phyloP scores from a whole-genome alignment of 306 rosid species.

The Fagus sylvatica region DNA sequence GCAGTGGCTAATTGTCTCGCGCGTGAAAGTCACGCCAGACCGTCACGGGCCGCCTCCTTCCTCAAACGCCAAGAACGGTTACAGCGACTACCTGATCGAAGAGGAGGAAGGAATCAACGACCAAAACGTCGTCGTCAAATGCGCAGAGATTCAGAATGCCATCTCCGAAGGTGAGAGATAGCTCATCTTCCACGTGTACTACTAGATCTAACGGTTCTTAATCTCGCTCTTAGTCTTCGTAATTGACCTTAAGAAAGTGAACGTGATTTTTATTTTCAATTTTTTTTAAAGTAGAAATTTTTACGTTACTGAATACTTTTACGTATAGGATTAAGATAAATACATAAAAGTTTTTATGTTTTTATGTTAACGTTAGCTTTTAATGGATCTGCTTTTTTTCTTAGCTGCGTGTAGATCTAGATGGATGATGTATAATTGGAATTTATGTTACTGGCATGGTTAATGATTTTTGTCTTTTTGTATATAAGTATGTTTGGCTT shows the following conservation, averaged over 20 bases:
- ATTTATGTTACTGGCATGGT: background rate
- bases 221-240: too few relatives aligned
- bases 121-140: constrained; percentile 62
- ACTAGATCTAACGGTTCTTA: constrained; percentile 3
- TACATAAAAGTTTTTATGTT: too few relatives aligned
- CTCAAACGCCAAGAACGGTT: constrained; percentile 54
- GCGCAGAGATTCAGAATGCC: constrained; percentile 77
- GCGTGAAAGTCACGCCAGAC: constrained; percentile 62
- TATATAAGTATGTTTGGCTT: constrained; percentile 4
- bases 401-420: constrained; percentile 17
- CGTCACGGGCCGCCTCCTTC: constrained; percentile 38
- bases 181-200: background rate
- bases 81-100: constrained; percentile 54
- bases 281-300: too few relatives aligned
- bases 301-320: too few relatives aligned
- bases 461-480: constrained; percentile 29
- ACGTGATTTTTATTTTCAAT: too few relatives aligned
- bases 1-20: constrained; percentile 70
- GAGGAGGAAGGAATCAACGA: constrained; percentile 78
- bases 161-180: constrained; percentile 64
- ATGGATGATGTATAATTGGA: background rate
- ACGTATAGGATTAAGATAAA: too few relatives aligned
- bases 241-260: too few relatives aligned
- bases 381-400: too few relatives aligned
- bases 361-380: too few relatives aligned